phyloP scores from a whole-genome alignment of 345 rosid genomes.

The Firmiana major region DNA sequence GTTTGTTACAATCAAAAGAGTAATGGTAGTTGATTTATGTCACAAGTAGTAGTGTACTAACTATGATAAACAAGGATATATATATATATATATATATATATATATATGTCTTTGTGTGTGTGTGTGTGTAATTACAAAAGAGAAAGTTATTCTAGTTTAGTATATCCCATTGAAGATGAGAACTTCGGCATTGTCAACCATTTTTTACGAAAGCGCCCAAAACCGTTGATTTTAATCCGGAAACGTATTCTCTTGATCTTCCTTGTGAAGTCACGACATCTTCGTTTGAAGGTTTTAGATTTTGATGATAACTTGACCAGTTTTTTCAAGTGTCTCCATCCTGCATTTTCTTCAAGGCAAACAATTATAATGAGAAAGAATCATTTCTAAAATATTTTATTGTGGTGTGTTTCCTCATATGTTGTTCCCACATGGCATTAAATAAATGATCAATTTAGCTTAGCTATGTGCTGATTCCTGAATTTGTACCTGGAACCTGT shows the following conservation, averaged over 20 bases:
- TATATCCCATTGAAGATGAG: slow-evolving; percentile 48
- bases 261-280: slow-evolving; percentile 42
- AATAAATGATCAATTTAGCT: background rate
- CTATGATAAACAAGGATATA: background rate
- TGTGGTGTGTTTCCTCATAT: background rate
- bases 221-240: slow-evolving; percentile 63
- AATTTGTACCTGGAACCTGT: slow-evolving; percentile 47
- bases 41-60: background rate
- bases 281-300: slow-evolving; percentile 38
- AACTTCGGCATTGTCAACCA: slow-evolving; percentile 58
- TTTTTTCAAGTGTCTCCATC: slow-evolving; percentile 33
- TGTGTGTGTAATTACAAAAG: no score
- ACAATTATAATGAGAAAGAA: background rate
- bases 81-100: background rate
- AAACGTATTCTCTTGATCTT: slow-evolving; percentile 55
- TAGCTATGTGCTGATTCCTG: background rate
- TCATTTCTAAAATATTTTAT: background rate
- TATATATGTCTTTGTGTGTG: no score
- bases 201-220: slow-evolving; percentile 47
- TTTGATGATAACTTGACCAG: slow-evolving; percentile 38
- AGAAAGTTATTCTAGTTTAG: slow-evolving; percentile 37
- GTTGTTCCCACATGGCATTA: background rate
- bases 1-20: slow-evolving; percentile 3
- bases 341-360: slow-evolving; percentile 35
- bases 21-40: slow-evolving; percentile 3